These are phyloP conservation scores for Phytopythium aichiense DNA, from an alignment of 352 stramenopile genomes.

Conservation along the genomic window DNA sequence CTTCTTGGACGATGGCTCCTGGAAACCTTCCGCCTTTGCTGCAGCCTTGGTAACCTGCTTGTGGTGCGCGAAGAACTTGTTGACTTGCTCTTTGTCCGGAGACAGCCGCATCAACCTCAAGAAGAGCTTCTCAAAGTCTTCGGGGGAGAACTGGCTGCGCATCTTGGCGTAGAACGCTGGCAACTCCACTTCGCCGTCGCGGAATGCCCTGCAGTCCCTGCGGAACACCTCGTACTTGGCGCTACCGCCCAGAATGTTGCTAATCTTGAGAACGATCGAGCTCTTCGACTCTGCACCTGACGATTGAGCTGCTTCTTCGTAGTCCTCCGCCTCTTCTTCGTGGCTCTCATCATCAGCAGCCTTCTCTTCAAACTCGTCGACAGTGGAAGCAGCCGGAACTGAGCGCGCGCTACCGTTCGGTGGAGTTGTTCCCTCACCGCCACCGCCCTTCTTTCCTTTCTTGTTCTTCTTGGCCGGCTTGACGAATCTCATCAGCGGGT, in stretches of 20 bases:
- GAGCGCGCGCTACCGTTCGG: not conserved
- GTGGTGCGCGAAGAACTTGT: slow-evolving; percentile 61
- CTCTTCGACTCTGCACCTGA: slow-evolving; percentile 53
- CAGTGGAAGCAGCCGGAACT: not conserved
- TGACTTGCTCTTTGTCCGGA: slow-evolving; percentile 57
- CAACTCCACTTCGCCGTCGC: slow-evolving; percentile 46
- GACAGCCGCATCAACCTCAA: slow-evolving; percentile 71
- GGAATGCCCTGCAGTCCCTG: slow-evolving; percentile 71
- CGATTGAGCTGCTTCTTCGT: slow-evolving; percentile 10
- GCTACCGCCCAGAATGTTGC: slow-evolving; percentile 67
- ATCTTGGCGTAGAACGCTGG: slow-evolving; percentile 75
- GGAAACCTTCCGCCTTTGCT: slow-evolving; percentile 32
- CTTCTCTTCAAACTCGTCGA: slow-evolving; percentile 49
- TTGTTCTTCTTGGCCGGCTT: slow-evolving; percentile 78
- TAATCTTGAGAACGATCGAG: slow-evolving; percentile 72
- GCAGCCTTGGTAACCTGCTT: slow-evolving; percentile 40
- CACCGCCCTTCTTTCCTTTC: slow-evolving; percentile 42
- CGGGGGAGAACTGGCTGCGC: slow-evolving; percentile 45
- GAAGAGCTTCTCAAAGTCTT: slow-evolving; percentile 76
- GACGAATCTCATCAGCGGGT: slow-evolving; percentile 73
- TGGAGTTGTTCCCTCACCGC: not conserved
- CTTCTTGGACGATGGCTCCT: slow-evolving; percentile 37
- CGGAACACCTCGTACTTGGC: slow-evolving; percentile 85
- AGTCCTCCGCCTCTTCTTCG: slow-evolving; percentile 37
- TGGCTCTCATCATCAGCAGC: slow-evolving; percentile 21